These are phyloP conservation scores for Venturia nashicola DNA, from an alignment of 2,329 filamentous ascomycete genomes.

Conservation along the genomic window DNA sequence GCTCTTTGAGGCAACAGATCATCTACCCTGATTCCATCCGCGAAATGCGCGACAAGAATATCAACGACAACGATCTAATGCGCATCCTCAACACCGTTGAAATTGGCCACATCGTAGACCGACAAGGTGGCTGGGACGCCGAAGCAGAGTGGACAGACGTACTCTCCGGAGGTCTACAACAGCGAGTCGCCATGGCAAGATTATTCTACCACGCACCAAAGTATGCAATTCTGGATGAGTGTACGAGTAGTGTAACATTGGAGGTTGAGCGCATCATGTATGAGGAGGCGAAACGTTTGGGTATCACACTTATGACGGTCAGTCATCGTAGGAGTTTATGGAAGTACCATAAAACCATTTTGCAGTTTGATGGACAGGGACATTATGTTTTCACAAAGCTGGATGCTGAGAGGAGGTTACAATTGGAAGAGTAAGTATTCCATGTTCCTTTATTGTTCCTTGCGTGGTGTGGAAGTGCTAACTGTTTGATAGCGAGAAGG, in stretches of 20 bases:
- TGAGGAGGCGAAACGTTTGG: slow-evolving; percentile 80
- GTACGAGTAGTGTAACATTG: slow-evolving; percentile 86
- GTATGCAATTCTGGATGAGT: slow-evolving; percentile 95
- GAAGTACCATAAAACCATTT: slow-evolving; percentile 89
- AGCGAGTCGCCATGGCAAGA: slow-evolving; percentile 91
- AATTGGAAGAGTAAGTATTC: slow-evolving; percentile 62
- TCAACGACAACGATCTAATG: slow-evolving; percentile 70
- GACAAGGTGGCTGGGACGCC: slow-evolving; percentile 77
- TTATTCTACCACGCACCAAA: slow-evolving; percentile 87
- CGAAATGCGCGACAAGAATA: slow-evolving; percentile 73
- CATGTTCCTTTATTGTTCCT: slow-evolving; percentile 11
- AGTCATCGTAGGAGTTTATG: slow-evolving; percentile 82
- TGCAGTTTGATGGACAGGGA: slow-evolving; percentile 95
- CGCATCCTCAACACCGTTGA: slow-evolving; percentile 67
- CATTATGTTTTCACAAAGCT: slow-evolving; percentile 79
- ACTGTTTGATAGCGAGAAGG: slow-evolving; percentile 54
- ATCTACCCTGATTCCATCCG: slow-evolving; percentile 87
- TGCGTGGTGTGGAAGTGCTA: slow-evolving; percentile 1
- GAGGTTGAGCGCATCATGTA: slow-evolving; percentile 96
- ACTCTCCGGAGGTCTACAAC: slow-evolving; percentile 81
- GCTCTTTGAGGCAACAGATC: slow-evolving; percentile 88
- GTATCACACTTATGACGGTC: slow-evolving; percentile 95
- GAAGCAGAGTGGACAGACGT: slow-evolving; percentile 97
- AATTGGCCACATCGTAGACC: slow-evolving; percentile 69
- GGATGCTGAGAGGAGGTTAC: slow-evolving; percentile 74